Conservation (phyloP, 345 rosid genomes). For the Trapa bicornis region DNA sequence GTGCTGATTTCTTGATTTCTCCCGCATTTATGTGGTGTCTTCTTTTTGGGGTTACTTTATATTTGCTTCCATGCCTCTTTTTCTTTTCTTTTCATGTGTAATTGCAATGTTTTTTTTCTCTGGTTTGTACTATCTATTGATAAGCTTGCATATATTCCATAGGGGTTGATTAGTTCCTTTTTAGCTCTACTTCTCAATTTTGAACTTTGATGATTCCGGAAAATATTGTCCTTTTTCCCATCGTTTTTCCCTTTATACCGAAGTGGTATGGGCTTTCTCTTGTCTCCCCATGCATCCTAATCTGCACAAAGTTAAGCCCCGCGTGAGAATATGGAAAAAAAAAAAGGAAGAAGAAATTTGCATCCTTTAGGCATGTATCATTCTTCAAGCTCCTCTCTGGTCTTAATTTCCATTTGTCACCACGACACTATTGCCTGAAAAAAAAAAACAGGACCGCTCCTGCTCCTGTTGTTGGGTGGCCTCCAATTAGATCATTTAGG, state of each 20-base stretch:
- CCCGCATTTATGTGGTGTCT: background rate
- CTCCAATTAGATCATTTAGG: constrained; percentile 83
- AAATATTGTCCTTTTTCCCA: background rate
- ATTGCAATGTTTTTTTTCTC: background rate
- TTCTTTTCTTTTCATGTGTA: background rate
- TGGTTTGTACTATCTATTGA: background rate
- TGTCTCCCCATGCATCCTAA: background rate
- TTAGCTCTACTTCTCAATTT: background rate
- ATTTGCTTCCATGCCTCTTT: background rate
- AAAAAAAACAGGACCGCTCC: constrained; percentile 55
- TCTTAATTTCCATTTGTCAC: background rate
- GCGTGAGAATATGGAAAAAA: background rate
- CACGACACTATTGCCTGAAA: background rate
- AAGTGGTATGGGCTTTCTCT: background rate
- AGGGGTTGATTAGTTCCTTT: background rate
- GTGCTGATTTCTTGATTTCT: background rate
- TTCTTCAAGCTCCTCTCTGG: background rate
- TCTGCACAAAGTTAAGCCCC: background rate
- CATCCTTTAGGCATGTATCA: background rate
- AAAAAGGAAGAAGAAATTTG: background rate
- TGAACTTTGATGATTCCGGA: background rate
- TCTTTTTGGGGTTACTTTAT: background rate
- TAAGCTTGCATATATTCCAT: background rate
- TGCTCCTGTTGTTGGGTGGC: constrained; percentile 97
- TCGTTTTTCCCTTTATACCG: background rate